Base-by-base conservation (phyloP, 2,329 filamentous ascomycete genomes). In the Fusarium equiseti region DNA sequence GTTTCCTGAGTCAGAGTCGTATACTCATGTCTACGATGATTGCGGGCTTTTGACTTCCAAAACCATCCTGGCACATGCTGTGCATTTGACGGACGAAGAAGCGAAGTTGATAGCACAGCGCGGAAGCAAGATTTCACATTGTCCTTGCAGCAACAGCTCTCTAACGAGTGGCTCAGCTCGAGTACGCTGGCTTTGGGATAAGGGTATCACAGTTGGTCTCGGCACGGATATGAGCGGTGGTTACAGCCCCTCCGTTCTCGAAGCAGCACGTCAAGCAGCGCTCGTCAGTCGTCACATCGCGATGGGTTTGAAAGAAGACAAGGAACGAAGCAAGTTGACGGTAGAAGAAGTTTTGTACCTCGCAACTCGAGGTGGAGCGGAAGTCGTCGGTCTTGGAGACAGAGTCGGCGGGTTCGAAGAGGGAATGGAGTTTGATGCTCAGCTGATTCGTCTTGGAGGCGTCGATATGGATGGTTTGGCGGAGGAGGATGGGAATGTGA, bases 221-320 rank as follows among this genome's bases (percentile, higher is more conserved):
- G 96, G 96, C 0, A 98, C 95, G 0, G 96, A 99, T 79, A 90
- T 98, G 62, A 92, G 89, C 73, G 96, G 95, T 5, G 96, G 96
- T 0, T 98, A 95, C 78, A 92, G 90, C 59, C 87, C 93, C 0
- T 93, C 89, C 66, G 88, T 98, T 12, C 86, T 98, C 0, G 92
- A 96, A 71, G 90, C 93, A n/a, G 93, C 91, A 45, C 83, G 95
- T 16, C 92, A 96, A 76, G 94, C 95, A 0, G 87, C 90, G 53
- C 86, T 97, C 66, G 93, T 95, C 2, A 93, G 90, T 70, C 84
- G 95, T 31, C 89, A 92, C 83, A 82, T 92, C 49, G 87, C 91
- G 26, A 88, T 93, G 84, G 78, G 80, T 15, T 65, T 78, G 10
- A 59, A 66, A 0, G 79, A 80, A 38, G 73, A 75, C 6, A 70